Conservation (phyloP, 2,329 filamentous ascomycete species). For the Botrytis fabae region DNA sequence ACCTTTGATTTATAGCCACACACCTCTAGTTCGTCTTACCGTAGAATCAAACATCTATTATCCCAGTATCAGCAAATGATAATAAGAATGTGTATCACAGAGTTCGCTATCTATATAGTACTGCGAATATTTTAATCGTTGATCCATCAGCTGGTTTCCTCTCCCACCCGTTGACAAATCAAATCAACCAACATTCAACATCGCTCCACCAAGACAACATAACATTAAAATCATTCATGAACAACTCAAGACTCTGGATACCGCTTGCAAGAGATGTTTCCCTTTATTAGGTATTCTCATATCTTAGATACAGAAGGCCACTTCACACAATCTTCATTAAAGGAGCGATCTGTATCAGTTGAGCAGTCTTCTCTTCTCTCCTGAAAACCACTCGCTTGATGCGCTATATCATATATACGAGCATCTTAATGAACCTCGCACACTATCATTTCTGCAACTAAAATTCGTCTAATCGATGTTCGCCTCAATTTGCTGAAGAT, state of each 20-base stretch:
- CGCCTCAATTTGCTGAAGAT: not conserved
- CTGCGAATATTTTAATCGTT: not conserved
- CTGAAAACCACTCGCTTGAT: not conserved
- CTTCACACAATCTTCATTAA: not conserved
- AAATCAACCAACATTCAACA: not conserved
- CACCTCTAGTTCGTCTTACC: not conserved
- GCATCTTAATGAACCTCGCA: not conserved
- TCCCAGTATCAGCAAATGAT: not conserved
- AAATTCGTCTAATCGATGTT: not conserved
- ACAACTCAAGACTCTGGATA: not conserved
- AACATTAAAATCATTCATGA: not conserved
- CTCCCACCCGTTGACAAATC: not conserved
- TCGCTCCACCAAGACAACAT: not conserved
- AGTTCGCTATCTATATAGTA: not conserved
- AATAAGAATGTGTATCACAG: not conserved
- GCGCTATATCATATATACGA: constrained; percentile 5
- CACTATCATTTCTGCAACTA: not conserved
- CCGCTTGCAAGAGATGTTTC: not conserved
- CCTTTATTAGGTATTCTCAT: not conserved
- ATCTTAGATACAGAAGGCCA: not conserved
- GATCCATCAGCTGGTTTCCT: not conserved
- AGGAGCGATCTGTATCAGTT: not conserved
- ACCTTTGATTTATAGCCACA: not conserved
- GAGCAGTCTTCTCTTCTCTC: not conserved
- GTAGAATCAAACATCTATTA: not conserved